Base-by-base conservation (phyloP, 345 rosid species). In the Angophora floribunda region DNA sequence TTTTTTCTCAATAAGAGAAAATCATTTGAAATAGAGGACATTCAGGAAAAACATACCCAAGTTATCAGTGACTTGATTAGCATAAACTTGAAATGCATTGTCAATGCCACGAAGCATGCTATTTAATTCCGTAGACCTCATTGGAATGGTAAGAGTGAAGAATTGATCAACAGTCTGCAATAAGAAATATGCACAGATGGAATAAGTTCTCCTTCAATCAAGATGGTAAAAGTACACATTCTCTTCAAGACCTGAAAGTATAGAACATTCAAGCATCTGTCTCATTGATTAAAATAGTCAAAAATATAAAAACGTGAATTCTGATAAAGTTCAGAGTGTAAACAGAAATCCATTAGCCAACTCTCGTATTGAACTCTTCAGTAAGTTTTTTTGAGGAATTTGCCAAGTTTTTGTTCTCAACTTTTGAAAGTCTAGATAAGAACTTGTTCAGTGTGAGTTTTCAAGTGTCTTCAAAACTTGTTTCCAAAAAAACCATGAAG, bases 81-180 rank as follows among this genome's bases (percentile, higher is more conserved):
- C 92, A 90, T 95, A 98, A 57, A 95, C 95, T 96, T 98, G 99
- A 93, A 98, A 98, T 78, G 98, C 96, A 91, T 97, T 96, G 93
- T 98, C 99, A 53, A 97, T 88, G 57, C 99, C 99, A 90, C 98
- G 96, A 87, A 95, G 91, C 85, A 98, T 89, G 85, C 98, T 93
- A 87, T 91, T 95, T 89, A 98, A 87, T 90, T 97, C 99, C 32
- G 92, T 88, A 89, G 95, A 87, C 92, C 98, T 94, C 99, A 98
- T 95, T 87, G 99, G 99, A 91, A 96, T 97, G 91, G 94, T 95
- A 85, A 98, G 90, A 86, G 91, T 94, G 91, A 98, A 95, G 92
- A 98, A 97, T 36, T 98, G 99, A 93, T 98, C 99, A 78, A 98
- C 98, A 41, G 99, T 98, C 99, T 98, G 98, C 94, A 93, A 61